These are phyloP conservation scores for Phylloboletellus chloephorus DNA, from an alignment of 1,284 basidiomycete genomes.

Conservation along the genomic window DNA sequence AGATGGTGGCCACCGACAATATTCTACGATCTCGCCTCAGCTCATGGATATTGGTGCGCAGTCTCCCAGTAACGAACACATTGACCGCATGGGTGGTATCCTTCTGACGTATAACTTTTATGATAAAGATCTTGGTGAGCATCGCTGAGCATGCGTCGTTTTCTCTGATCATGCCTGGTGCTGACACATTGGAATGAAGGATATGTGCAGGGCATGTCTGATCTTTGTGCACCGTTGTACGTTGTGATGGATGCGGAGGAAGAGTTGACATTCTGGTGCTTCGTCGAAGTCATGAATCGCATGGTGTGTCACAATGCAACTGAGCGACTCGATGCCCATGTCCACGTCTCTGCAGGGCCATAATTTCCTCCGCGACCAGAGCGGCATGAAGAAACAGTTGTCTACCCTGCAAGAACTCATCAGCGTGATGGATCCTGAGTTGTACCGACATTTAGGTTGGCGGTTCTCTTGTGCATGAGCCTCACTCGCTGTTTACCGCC, in stretches of 20 bases:
- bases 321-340: conserved; percentile 2
- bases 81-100: conserved; percentile 73
- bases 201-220: conserved; percentile 97
- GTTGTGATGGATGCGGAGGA: conserved; percentile 88
- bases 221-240: conserved; percentile 91
- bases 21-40: conserved; percentile 67
- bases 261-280: conserved; percentile 91
- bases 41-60: conserved; percentile 72
- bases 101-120: conserved; percentile 92
- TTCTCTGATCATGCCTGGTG: conserved; percentile 7
- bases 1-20: conserved; percentile 47
- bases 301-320: conserved; percentile 57
- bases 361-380: conserved; percentile 95
- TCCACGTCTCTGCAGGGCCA: conserved; percentile 62
- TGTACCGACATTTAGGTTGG: conserved; percentile 80
- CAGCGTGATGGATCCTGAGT: conserved; percentile 87
- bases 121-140: conserved; percentile 80
- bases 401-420: conserved; percentile 88
- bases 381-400: conserved; percentile 94
- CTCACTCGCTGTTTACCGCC: conserved; percentile 2
- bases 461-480: conserved; percentile 3
- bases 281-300: conserved; percentile 90
- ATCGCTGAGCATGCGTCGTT: conserved; percentile 19
- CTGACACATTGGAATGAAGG: conserved; percentile 40
- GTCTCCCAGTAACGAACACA: conserved; percentile 82